phyloP scores from a whole-genome alignment of 306 rosid species.

The Astragalus membranaceus region DNA sequence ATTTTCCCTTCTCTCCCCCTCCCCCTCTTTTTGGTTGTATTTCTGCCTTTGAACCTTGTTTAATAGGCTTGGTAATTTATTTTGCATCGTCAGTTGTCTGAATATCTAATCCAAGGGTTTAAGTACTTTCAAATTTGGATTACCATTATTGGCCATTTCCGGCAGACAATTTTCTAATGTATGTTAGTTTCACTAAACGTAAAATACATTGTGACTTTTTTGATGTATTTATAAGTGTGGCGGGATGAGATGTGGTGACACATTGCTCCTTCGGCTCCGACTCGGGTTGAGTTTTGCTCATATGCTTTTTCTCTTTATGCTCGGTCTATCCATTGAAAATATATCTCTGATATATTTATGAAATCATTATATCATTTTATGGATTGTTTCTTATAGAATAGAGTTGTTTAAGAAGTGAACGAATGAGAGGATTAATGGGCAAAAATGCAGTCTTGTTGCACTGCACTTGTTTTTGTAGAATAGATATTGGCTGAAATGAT shows the following conservation, averaged over 20 bases:
- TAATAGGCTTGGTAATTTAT: slow-evolving; percentile 29
- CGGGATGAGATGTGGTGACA: neutral
- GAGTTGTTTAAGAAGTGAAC: too few relatives aligned
- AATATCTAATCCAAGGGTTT: slow-evolving; percentile 8
- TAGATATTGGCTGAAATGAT: too few relatives aligned
- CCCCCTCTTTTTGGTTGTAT: neutral
- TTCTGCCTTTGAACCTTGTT: slow-evolving; percentile 18
- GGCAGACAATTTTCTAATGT: neutral
- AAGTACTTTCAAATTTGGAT: slow-evolving; percentile 30
- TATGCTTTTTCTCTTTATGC: neutral
- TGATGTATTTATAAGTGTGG: neutral
- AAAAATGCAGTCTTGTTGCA: too few relatives aligned
- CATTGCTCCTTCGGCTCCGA: neutral
- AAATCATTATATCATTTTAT: neutral
- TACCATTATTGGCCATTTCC: slow-evolving; percentile 19
- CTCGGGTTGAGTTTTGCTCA: neutral
- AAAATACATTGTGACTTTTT: neutral
- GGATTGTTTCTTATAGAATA: too few relatives aligned
- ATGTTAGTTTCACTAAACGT: neutral
- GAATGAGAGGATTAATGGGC: too few relatives aligned
- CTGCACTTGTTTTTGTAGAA: too few relatives aligned
- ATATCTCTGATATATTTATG: neutral
- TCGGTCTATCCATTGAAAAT: neutral
- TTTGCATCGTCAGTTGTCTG: slow-evolving; percentile 23
- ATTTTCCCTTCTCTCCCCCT: neutral